These are phyloP conservation scores for Raphidocelis subcapitata DNA, from an alignment of 139 green algal species.

Conservation along the genomic window DNA sequence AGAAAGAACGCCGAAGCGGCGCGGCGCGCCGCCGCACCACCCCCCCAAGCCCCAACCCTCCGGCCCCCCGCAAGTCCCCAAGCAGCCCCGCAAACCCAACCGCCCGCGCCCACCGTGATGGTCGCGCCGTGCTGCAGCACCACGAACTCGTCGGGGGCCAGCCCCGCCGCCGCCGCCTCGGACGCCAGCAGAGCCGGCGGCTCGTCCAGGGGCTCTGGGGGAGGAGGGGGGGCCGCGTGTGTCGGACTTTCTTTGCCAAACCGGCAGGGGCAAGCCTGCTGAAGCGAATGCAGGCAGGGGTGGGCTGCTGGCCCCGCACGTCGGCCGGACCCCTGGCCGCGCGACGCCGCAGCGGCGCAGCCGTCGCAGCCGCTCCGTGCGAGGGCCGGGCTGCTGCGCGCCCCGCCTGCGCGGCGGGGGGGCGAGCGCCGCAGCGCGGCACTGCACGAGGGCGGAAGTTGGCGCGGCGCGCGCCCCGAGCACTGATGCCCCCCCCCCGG, in stretches of 20 bases:
- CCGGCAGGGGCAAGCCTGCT: too few species aligned
- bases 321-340: not conserved
- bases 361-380: not conserved
- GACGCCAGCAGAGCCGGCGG: conserved; percentile 41
- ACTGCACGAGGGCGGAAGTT: not conserved
- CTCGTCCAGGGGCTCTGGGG: conserved; percentile 65
- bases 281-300: not conserved
- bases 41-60: too few species aligned
- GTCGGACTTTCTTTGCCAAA: not conserved
- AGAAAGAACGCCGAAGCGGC: too few species aligned
- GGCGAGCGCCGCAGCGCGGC: too few species aligned
- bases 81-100: too few species aligned
- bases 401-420: too few species aligned
- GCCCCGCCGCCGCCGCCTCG: conserved; percentile 10
- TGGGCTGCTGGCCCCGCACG: not conserved
- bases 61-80: too few species aligned
- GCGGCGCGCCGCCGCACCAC: too few species aligned
- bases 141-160: conserved; percentile 47
- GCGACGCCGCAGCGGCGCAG: not conserved
- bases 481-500: not conserved
- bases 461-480: conserved; percentile 29
- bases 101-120: not conserved
- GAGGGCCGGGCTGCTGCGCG: not conserved
- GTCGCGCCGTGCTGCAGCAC: conserved; percentile 55
- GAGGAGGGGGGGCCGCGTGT: not conserved